Conservation (phyloP, 192 early-diverging fungal species). For the Mycoemilia scoparia region DNA sequence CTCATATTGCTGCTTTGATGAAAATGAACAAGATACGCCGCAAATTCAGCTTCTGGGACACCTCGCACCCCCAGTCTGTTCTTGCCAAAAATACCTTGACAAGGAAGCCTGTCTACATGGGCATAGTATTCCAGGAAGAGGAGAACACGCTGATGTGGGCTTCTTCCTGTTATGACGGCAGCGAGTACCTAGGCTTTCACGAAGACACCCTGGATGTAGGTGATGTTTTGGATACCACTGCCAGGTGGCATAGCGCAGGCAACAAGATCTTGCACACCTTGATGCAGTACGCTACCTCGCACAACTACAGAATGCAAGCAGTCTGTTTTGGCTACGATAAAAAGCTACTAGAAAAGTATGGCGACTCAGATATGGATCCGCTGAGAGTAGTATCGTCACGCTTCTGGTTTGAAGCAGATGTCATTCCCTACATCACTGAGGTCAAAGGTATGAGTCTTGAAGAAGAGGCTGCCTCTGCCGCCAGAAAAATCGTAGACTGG, state of each 20-base stretch:
- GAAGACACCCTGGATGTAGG: conserved; percentile 19
- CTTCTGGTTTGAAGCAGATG: conserved; percentile 60
- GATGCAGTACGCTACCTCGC: conserved; percentile 29
- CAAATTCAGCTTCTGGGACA: conserved; percentile 30
- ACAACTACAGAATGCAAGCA: conserved; percentile 48
- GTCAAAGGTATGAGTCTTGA: conserved; percentile 41
- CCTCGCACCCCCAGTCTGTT: conserved; percentile 24
- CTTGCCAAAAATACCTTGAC: conserved; percentile 28
- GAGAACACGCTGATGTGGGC: conserved; percentile 29
- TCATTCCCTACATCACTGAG: conserved; percentile 46
- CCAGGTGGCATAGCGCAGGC: conserved; percentile 28
- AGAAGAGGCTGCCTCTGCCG: conserved; percentile 52
- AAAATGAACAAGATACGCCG: no score
- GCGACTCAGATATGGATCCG: conserved; percentile 16
- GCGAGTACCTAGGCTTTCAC: conserved; percentile 40
- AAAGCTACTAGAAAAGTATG: conserved; percentile 19
- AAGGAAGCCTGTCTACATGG: conserved; percentile 24
- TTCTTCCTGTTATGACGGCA: conserved; percentile 54
- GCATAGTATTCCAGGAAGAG: conserved; percentile 14
- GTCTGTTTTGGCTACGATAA: conserved; percentile 39
- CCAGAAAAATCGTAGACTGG: conserved; percentile 51
- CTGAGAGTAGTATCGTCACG: conserved; percentile 25
- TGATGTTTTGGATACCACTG: conserved; percentile 2
- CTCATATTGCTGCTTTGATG: no score
- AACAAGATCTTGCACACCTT: conserved; percentile 33